A percentile compares a stretch with the other conserved stretches of the same genome.
These are phyloP conservation scores for Neoscytalidium dimidiatum DNA, from an alignment of 2,329 filamentous ascomycete genomes.

Conservation along the genomic window DNA sequence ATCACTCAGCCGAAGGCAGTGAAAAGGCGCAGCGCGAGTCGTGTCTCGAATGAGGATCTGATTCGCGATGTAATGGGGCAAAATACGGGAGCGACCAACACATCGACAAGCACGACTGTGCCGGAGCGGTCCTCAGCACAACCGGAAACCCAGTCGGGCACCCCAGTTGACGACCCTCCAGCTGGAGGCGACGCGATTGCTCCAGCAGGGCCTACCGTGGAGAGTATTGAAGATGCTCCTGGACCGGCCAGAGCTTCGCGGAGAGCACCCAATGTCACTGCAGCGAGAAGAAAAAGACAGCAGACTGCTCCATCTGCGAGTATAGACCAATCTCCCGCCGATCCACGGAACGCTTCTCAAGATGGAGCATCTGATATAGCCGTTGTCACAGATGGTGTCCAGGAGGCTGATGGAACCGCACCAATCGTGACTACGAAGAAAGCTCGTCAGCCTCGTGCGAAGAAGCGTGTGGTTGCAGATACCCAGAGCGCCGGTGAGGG, in stretches of 20 bases:
- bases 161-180: too few species aligned
- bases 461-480: constrained; percentile 5
- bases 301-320: neutral
- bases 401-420: neutral
- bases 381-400: neutral
- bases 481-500: neutral
- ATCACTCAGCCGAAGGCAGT: constrained; percentile 1
- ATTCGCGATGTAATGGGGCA: constrained; percentile 3
- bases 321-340: neutral
- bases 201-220: neutral
- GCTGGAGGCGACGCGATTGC: neutral
- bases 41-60: constrained; percentile 4
- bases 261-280: neutral
- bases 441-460: constrained; percentile 31
- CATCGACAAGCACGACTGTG: neutral
- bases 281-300: neutral
- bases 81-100: neutral
- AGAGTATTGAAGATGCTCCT: neutral
- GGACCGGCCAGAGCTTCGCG: neutral
- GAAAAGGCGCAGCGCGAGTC: neutral
- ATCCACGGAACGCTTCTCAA: neutral
- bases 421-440: constrained; percentile 26
- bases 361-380: neutral
- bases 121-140: neutral
- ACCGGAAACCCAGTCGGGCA: neutral